Conservation (phyloP, 305 asterid species). For the Euphrasia arctica region DNA sequence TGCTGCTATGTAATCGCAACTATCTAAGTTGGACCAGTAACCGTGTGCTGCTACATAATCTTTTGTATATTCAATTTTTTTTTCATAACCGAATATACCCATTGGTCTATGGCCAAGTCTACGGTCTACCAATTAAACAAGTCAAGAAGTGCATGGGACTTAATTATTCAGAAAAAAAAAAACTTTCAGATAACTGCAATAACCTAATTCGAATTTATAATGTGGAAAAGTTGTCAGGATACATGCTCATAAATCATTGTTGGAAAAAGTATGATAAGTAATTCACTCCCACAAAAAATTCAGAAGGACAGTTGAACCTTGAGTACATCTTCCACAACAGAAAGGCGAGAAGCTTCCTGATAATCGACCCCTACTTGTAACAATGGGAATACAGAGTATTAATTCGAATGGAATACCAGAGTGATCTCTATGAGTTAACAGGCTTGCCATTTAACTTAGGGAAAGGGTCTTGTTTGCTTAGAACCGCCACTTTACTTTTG, state of each 20-base stretch:
- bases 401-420: neutral
- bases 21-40: too few relatives aligned
- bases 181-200: neutral
- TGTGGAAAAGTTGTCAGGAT: neutral
- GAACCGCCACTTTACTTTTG: slow-evolving; percentile 90
- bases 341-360: neutral
- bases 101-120: too few relatives aligned
- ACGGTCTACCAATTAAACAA: too few relatives aligned
- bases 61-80: too few relatives aligned
- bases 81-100: too few relatives aligned
- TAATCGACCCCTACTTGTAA: neutral
- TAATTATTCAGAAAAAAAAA: too few relatives aligned
- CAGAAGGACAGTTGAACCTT: neutral
- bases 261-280: neutral
- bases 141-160: too few relatives aligned
- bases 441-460: slow-evolving; percentile 89
- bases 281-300: neutral
- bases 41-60: too few relatives aligned
- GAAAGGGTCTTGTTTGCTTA: slow-evolving; percentile 97
- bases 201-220: neutral
- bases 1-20: too few relatives aligned
- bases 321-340: neutral
- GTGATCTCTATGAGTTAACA: slow-evolving; percentile 44
- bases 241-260: neutral
- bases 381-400: neutral